phyloP scores from a whole-genome alignment of 2,329 filamentous ascomycete species.

The Stachybotrys elegans region DNA sequence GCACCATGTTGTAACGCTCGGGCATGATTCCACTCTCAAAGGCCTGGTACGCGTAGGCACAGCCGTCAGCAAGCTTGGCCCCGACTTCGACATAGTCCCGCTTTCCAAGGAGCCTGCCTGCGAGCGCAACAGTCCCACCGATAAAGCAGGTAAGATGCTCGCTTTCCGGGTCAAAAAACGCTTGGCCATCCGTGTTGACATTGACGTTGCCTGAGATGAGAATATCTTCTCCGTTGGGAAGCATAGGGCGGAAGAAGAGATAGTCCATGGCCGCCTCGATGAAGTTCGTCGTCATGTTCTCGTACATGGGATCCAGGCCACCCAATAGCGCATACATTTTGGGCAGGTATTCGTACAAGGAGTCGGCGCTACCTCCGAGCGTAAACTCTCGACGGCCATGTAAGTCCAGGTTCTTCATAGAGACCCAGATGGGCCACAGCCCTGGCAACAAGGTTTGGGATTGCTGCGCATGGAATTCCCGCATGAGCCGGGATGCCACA shows the following conservation, averaged over 20 bases:
- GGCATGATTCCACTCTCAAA: conserved; percentile 49
- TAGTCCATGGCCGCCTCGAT: conserved; percentile 49
- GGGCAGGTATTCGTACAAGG: conserved; percentile 32
- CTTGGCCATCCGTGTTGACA: conserved; percentile 45
- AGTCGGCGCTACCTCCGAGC: conserved; percentile 33
- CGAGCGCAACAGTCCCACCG: conserved; percentile 46
- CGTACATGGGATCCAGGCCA: conserved; percentile 47
- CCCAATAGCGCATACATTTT: conserved; percentile 50
- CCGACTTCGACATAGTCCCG: conserved; percentile 37
- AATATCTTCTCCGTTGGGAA: conserved; percentile 43
- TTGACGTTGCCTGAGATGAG: conserved; percentile 35
- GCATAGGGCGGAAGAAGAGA: conserved; percentile 47
- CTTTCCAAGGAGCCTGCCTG: conserved; percentile 36
- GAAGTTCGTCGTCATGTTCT: conserved; percentile 45
- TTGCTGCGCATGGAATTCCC: conserved; percentile 61
- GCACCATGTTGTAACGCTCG: conserved; percentile 38
- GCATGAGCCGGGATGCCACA: conserved; percentile 62
- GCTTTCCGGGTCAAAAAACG: conserved; percentile 23
- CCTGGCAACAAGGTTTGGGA: conserved; percentile 63
- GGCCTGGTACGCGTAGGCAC: conserved; percentile 44
- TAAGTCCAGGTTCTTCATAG: conserved; percentile 47
- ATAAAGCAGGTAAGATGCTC: conserved; percentile 47
- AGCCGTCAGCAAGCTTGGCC: conserved; percentile 42
- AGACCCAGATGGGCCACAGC: conserved; percentile 65
- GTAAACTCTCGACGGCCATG: conserved; percentile 21